Evolutionary conservation across 768 basidiomycete genomes (phyloP), one percentile per base, ranked within the genome.

Genomic region (Flagelloscypha sp.): DNA sequence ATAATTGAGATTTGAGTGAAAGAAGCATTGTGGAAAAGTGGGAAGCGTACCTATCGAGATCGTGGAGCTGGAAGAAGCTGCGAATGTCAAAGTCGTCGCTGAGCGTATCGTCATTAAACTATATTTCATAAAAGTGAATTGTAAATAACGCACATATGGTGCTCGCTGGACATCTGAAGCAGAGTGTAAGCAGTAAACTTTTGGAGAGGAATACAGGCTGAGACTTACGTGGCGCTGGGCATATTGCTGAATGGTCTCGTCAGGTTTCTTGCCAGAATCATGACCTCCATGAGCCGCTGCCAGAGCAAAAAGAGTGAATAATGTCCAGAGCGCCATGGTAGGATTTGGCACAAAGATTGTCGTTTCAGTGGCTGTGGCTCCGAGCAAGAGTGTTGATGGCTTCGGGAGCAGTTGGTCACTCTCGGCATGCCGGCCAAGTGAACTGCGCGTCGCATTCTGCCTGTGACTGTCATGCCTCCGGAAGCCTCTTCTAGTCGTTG

Each of bases 41-140:
- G 22, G 17, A 18, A 50, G n/a, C 70, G 44, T 42, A 82, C 83
- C 77, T 64, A 59, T 98, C 79, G 38, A 99, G 66, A 61, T 99
- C 94, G 59, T 99, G 94, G 9, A 99, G 65, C 42, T 84, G 79
- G 72, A 95, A 94, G 75, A 99, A 99, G 55, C 88, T 86, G 47
- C 77, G 68, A 27, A 75, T 61, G 50, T 84, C 90, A 46, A 87
- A 94, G 25, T 76, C 74, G 53, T 89, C 84, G 39, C 88, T 90
- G 24, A 40, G 42, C 27, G 10, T n/a, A 13, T 9, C 34, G 4
- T 16, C 24, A 8, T 17, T 32, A 12, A 16, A 10, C 23, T 5
- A 19, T 33, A 16, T 29, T 12, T 32, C 2, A 5, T n/a, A 13
- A 21, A 19, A 31, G 41, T 30, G 6, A 16, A 32, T 30, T 37